Base-by-base conservation (phyloP, 441 rosid genomes). In the Pelargonium exstipulatum region DNA sequence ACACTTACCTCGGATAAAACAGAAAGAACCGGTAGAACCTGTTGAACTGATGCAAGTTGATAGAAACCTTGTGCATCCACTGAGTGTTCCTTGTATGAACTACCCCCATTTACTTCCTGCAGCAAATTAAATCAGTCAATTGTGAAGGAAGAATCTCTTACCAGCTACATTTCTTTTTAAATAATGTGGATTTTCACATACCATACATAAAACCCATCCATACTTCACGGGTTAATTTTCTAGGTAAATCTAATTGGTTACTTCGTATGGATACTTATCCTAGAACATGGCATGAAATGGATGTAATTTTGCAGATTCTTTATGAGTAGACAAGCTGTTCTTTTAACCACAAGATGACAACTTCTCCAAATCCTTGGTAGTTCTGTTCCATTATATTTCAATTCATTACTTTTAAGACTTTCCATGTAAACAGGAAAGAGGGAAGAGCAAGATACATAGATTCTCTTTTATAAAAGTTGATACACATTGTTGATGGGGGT, bases 1-100 rank as follows among this genome's bases (percentile, higher is more conserved):
- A 42, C 51, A 63, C 74, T 76, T 69, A 90, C 99, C 95, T 94
- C 97, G 12, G 89, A 78, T 77, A 94, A 70, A 71, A 80, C 81
- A 65, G 99, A 88, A 76, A 94, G 89, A 69, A 85, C 45, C 13
- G 88, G 90, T 42, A 88, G 78, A 65, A 94, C 76, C 67, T 90
- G 87, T 82, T 83, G 85, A 65, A 83, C 85, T 57, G 92, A 82
- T 69, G 85, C 82, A 76, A 87, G 78, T 58, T 82, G 86, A 82
- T 80, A 48, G 68, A 83, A 62, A 67, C 71, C 64, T 10, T 79
- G 76, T 18, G 85, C 77, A 76, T 85, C 87, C 32, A 78, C 78
- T 16, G 74, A 49, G 66, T 83, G 66, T 46, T 67, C 74, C 43
- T 73, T 74, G 79, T 76, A 37, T 53, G 64, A 55, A 35, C 51